Conservation (phyloP, 2,329 filamentous ascomycete genomes). For the Venturia nashicola region DNA sequence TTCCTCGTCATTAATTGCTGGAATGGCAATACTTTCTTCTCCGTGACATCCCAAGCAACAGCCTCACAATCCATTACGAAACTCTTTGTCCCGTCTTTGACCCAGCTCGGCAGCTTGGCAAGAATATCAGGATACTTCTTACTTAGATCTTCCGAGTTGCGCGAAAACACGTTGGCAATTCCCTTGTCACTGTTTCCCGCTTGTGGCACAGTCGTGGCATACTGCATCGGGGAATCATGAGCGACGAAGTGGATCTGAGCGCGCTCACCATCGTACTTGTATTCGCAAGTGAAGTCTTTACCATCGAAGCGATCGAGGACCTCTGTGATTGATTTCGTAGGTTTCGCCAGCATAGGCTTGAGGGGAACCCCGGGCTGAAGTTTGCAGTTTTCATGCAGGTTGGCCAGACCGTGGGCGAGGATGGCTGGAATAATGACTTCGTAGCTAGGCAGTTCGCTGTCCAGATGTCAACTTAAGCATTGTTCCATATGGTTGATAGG, state of each 20-base stretch:
- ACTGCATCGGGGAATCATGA: conserved; percentile 60
- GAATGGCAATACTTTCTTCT: conserved; percentile 94
- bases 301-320: conserved; percentile 93
- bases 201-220: conserved; percentile 44
- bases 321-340: conserved; percentile 95
- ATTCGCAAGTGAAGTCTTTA: conserved; percentile 94
- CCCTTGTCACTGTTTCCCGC: conserved; percentile 58
- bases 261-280: conserved; percentile 96
- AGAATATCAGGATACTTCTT: conserved; percentile 98
- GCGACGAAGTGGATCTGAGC: conserved; percentile 98
- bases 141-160: conserved; percentile 92
- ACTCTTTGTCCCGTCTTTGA: conserved; percentile 79
- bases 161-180: conserved; percentile 85
- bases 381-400: conserved; percentile 74
- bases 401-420: conserved; percentile 72
- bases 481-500: background rate
- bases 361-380: conserved; percentile 85
- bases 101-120: conserved; percentile 75
- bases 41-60: conserved; percentile 86
- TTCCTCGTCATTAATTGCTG: conserved; percentile 98
- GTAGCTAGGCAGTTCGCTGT: conserved; percentile 87
- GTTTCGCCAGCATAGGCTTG: conserved; percentile 97
- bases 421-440: conserved; percentile 88
- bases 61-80: conserved; percentile 99
- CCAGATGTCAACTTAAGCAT: conserved; percentile 21